Base-by-base conservation (phyloP, 352 stramenopile species). In the Globisporangium okanoganense region DNA sequence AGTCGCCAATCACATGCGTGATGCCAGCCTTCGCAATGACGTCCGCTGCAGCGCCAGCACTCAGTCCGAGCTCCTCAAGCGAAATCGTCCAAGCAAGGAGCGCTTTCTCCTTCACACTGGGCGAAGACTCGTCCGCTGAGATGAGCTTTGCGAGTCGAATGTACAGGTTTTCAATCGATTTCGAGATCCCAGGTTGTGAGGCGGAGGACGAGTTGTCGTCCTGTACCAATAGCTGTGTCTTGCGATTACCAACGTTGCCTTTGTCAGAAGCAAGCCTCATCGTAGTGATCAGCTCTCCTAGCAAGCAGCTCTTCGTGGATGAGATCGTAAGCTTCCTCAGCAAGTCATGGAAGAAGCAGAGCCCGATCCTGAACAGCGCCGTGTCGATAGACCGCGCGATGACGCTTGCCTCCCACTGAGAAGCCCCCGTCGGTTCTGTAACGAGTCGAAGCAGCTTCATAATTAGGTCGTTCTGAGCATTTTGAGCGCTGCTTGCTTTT, bases 121-220 rank as follows among this genome's bases (percentile, higher is more conserved):
- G 52, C 1, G 66, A 82, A 2, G 66, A 63, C 1, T 82, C 66
- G 0, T 75, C 66, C 47, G 69, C 78, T 10, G 78, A 66, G 12
- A 84, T 43, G 41, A 85, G 52, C 16, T 76, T 71, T 18, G 74
- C 62, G 22, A 82, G 40, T 16, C 74, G 73, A 40, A 87, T 61
- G 54, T 77, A 87, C 16, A 87, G 62, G 54, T 85, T 87, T 48
- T 87, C 78, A n/a, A 85, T 58, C 5, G 70, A 47, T 51, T 74
- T 66, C 12, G 5, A 16, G 43, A 69, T 40, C 3, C 36, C 40
- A 8, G 2, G 18, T 14, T 36, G 47, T n/a, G 16, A 45, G 13
- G n/a, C n/a, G n/a, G 36, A 41, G 36, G 36, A 43, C 13, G n/a
- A 33, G 29, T 33, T 33, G 29, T 22, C 40, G 20, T 45, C 40